Evolutionary conservation across 1,284 basidiomycete species (phyloP).

Genomic region (Cryptococcus depauperatus): DNA sequence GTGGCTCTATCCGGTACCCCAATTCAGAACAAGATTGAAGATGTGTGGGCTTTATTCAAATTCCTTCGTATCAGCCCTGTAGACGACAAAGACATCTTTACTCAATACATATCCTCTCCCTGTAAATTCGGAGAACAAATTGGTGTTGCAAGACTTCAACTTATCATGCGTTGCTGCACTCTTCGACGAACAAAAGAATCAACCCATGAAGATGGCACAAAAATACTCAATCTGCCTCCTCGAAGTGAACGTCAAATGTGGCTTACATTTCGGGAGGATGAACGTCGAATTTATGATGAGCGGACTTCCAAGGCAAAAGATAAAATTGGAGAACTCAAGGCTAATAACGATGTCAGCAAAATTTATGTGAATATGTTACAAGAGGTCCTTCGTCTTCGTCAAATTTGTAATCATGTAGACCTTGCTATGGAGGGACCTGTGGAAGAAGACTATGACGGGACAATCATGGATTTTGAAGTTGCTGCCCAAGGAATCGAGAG

Average conservation of each 20-base stretch:
- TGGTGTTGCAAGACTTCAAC: conserved; percentile 87
- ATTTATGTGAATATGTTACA: conserved; percentile 97
- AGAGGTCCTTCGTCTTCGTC: conserved; percentile 85
- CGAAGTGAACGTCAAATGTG: conserved; percentile 75
- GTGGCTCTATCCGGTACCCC: conserved; percentile 94
- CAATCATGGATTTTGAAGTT: conserved; percentile 64
- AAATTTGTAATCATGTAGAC: conserved; percentile 95
- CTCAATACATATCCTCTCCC: conserved; percentile 80
- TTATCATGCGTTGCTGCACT: conserved; percentile 94
- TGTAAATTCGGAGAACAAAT: conserved; percentile 87
- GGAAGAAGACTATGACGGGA: conserved; percentile 51
- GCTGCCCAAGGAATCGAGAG: conserved; percentile 62
- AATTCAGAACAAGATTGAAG: conserved; percentile 97
- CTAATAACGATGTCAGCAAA: conserved; percentile 77
- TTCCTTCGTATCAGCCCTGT: conserved; percentile 89
- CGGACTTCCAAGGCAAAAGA: conserved; percentile 49
- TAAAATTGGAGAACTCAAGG: conserved; percentile 58
- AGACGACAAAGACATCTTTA: conserved; percentile 88
- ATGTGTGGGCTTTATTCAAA: conserved; percentile 92
- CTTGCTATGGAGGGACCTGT: conserved; percentile 57
- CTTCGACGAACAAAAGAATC: conserved; percentile 93
- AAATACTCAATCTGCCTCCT: conserved; percentile 77
- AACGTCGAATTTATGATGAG: conserved; percentile 82
- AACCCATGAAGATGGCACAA: conserved; percentile 68
- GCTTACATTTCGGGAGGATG: conserved; percentile 74